phyloP scores from a whole-genome alignment of 345 rosid genomes.

The Alliaria petiolata region DNA sequence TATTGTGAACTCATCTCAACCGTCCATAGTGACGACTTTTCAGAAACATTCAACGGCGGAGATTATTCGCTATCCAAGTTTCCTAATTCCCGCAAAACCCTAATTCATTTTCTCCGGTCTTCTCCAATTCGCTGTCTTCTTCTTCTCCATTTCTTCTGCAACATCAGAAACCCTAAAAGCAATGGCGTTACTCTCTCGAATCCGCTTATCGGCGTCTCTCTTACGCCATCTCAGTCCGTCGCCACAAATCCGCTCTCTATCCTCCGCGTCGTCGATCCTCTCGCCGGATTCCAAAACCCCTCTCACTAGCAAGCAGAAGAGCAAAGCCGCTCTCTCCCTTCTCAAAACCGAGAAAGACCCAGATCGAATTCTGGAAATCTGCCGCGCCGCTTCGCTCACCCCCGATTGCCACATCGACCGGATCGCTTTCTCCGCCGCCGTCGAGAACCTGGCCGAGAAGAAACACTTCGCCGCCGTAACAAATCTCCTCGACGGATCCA shows the following conservation, averaged over 20 bases:
- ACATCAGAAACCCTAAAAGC: slow-evolving; percentile 6
- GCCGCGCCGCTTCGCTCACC: slow-evolving; percentile 70
- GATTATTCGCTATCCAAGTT: neutral
- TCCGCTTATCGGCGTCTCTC: slow-evolving; percentile 34
- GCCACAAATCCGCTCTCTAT: slow-evolving; percentile 5
- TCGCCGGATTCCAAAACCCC: slow-evolving; percentile 42
- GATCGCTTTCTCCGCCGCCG: slow-evolving; percentile 63
- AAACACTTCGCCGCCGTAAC: slow-evolving; percentile 48
- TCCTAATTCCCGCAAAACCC: slow-evolving; percentile 18
- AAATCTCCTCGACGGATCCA: slow-evolving; percentile 54
- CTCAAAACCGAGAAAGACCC: slow-evolving; percentile 70
- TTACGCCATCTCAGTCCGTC: slow-evolving; percentile 25
- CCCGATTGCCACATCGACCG: slow-evolving; percentile 63
- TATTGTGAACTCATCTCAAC: neutral
- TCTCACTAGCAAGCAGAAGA: slow-evolving; percentile 49
- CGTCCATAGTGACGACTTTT: neutral
- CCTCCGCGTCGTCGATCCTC: slow-evolving; percentile 40
- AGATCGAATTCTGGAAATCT: slow-evolving; percentile 67
- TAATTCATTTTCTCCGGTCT: neutral
- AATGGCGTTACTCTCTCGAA: slow-evolving; percentile 47
- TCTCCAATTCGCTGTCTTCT: neutral
- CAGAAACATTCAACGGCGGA: neutral
- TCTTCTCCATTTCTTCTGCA: slow-evolving; percentile 11
- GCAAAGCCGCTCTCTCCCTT: slow-evolving; percentile 66
- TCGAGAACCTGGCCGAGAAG: slow-evolving; percentile 46